These are phyloP conservation scores for Colletotrichum filicis DNA, from an alignment of 2,329 filamentous ascomycete species.

Conservation along the genomic window DNA sequence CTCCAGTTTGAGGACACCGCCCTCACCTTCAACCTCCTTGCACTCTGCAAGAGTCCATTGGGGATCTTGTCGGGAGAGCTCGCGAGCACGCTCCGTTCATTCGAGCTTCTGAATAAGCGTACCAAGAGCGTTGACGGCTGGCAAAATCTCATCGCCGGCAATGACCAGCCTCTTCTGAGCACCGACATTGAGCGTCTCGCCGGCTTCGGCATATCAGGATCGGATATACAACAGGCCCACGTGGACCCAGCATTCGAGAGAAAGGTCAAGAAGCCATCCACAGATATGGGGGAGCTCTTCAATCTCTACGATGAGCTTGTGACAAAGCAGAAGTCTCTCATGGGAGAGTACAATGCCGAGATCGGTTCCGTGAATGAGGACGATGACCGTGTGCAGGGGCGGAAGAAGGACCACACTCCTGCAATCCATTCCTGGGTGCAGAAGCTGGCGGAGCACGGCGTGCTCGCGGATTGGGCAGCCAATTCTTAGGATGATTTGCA, in stretches of 20 bases:
- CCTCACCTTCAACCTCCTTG: slow-evolving; percentile 81
- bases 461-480: slow-evolving; percentile 58
- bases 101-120: slow-evolving; percentile 50
- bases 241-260: slow-evolving; percentile 27
- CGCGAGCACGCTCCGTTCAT: slow-evolving; percentile 51
- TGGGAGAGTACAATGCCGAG: slow-evolving; percentile 61
- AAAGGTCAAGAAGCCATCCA: slow-evolving; percentile 13
- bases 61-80: slow-evolving; percentile 59
- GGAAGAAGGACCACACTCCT: slow-evolving; percentile 75
- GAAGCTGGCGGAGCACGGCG: slow-evolving; percentile 73
- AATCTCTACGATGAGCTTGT: slow-evolving; percentile 51
- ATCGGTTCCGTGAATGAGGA: slow-evolving; percentile 56
- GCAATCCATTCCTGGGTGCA: slow-evolving; percentile 77
- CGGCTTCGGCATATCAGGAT: slow-evolving; percentile 43
- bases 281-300: slow-evolving; percentile 42
- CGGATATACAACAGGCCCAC: slow-evolving; percentile 39
- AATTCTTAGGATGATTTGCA: slow-evolving; percentile 10
- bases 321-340: slow-evolving; percentile 53
- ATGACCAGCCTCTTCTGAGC: slow-evolving; percentile 37
- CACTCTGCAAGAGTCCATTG: slow-evolving; percentile 76
- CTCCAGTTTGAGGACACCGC: slow-evolving; percentile 70
- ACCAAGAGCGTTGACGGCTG: slow-evolving; percentile 44
- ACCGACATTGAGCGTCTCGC: slow-evolving; percentile 40
- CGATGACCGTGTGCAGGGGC: slow-evolving; percentile 61
- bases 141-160: slow-evolving; percentile 9